Conservation (phyloP, 148 eudicot genomes). For the Rhododendron kiyosumense region DNA sequence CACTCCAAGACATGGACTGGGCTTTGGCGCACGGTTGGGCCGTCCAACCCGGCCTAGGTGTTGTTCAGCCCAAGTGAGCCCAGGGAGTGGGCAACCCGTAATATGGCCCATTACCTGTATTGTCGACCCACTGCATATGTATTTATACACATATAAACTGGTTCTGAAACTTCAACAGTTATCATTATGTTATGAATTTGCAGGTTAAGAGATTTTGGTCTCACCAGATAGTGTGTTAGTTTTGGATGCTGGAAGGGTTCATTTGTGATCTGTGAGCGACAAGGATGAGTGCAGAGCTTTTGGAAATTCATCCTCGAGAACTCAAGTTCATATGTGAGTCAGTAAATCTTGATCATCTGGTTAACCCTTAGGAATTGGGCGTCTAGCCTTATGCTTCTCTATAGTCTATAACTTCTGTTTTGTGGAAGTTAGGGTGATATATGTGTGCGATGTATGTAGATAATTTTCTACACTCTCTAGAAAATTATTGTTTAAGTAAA, state of each 20-base stretch:
- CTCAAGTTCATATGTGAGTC: constrained; percentile 45
- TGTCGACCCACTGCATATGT: background rate
- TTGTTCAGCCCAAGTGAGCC: background rate
- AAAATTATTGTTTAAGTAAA: background rate
- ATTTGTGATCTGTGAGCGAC: constrained; percentile 5
- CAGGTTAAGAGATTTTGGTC: constrained; percentile 10
- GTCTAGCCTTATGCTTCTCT: background rate
- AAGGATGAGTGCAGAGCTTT: constrained; percentile 42
- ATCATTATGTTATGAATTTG: constrained; percentile 10
- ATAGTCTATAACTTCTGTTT: background rate
- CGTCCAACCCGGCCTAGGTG: background rate
- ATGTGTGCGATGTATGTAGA: background rate
- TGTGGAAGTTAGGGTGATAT: background rate
- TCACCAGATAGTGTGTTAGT: background rate
- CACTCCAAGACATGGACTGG: background rate
- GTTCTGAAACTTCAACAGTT: background rate
- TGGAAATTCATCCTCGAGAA: constrained; percentile 65
- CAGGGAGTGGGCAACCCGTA: background rate
- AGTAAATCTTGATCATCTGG: background rate
- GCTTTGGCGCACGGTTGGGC: background rate
- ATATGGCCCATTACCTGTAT: background rate
- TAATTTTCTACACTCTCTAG: background rate
- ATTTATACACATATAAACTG: background rate
- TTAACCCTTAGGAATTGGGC: background rate
- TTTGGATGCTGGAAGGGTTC: constrained; percentile 4